Conservation (phyloP, 441 rosid genomes). For the Dalechampia spathulata region DNA sequence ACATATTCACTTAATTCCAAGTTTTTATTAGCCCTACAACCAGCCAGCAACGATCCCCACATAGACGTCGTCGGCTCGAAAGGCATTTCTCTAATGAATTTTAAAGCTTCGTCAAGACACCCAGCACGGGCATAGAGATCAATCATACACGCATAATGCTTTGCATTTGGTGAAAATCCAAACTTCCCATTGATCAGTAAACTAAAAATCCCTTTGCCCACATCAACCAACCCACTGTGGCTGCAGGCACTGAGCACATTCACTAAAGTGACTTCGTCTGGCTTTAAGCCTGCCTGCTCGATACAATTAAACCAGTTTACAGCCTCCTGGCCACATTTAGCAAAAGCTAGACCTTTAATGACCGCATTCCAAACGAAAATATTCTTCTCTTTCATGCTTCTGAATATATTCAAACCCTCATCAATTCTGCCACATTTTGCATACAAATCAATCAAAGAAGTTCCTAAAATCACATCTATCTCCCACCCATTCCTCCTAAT, state of each 20-base stretch:
- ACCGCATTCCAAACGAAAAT: conserved; percentile 40
- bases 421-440: conserved; percentile 40
- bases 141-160: conserved; percentile 45
- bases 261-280: conserved; percentile 39
- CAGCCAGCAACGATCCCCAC: conserved; percentile 42
- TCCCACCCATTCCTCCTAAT: conserved; percentile 36
- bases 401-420: conserved; percentile 32
- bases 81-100: conserved; percentile 32
- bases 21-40: conserved; percentile 30
- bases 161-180: conserved; percentile 30
- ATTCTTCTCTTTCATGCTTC: conserved; percentile 39
- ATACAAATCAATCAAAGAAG: conserved; percentile 46
- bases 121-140: conserved; percentile 40
- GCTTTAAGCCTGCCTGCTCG: conserved; percentile 33
- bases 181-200: conserved; percentile 35
- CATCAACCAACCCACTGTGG: conserved; percentile 36
- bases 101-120: conserved; percentile 31
- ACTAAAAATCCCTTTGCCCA: conserved; percentile 32
- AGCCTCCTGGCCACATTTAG: conserved; percentile 38
- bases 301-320: conserved; percentile 34
- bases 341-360: conserved; percentile 40
- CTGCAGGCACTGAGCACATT: conserved; percentile 45
- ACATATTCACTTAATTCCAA: conserved; percentile 39
- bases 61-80: conserved; percentile 43
- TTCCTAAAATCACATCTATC: conserved; percentile 45